Evolutionary conservation across 2,329 filamentous ascomycete genomes (phyloP), one percentile per base, ranked within the genome.

Genomic region (Epichloe typhina): DNA sequence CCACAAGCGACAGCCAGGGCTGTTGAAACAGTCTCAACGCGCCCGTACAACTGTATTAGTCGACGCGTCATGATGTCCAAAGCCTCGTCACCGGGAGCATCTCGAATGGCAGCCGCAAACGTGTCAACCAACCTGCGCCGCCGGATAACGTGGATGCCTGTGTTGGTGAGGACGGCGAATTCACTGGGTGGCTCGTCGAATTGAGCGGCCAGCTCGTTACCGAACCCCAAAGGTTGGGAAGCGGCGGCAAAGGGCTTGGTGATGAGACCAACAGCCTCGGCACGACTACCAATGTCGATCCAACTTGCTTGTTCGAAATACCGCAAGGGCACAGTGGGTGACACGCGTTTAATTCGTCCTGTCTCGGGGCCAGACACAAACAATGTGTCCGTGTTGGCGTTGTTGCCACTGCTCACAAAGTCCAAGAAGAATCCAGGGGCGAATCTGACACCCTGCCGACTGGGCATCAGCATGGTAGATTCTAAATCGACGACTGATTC

Each of bases 201-300:
- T 59, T 98, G 94, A n/a, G 95, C 85, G 1, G 93, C 88, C 51
- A 97, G 73, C 68, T 98, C 93, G 59, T 98, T 98, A 11, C 91
- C 90, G 60, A 95, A 97, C 0, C 90, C 91, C 21, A 81, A 64
- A 0, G 87, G 86, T 26, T 80, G 77, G 11, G 69, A 70, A 0
- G 82, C 76, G 9, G 86, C 85, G 15, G 81, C 76, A 58, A 89
- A 91, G 0, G 86, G 79, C 46, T 78, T 76, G 1, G 84, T 87
- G 31, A 88, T 80, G 12, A 89, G 69, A 2, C 89, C 88, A 51
- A 96, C 79, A 57, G 86, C 88, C 62, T 95, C 83, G 6, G 84
- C 82, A 36, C 76, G 77, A 59, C 86, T 75, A 26, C 82, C 81
- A 19, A 98, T 73, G 3, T 83, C 79, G 36, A 96, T 73, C 80